A percentile compares a stretch with the other conserved stretches of the same genome.
These are phyloP conservation scores for Taphrina sp. DNA, from an alignment of 1,139 yeast species.

Conservation along the genomic window DNA sequence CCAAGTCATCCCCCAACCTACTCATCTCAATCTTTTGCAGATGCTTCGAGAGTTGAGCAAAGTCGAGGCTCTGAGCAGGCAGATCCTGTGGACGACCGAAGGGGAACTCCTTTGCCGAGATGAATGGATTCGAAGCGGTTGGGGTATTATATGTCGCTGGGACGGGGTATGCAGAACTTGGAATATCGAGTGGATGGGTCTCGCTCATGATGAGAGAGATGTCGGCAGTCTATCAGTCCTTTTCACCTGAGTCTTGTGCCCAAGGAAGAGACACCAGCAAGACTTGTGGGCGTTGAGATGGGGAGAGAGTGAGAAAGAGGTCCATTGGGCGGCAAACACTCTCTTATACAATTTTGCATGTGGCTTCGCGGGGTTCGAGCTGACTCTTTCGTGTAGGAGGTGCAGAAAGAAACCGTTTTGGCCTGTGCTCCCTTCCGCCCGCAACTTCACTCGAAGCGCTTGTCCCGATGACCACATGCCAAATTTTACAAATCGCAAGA, in stretches of 20 bases:
- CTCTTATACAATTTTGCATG: too few relatives aligned
- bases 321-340: not conserved
- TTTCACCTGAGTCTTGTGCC: not conserved
- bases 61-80: conserved; percentile 9
- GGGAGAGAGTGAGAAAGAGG: not conserved
- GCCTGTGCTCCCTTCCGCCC: too few relatives aligned
- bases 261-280: too few relatives aligned
- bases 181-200: conserved; percentile 14
- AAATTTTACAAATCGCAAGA: too few relatives aligned
- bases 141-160: conserved; percentile 7
- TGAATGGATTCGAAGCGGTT: conserved; percentile 5
- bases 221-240: not conserved
- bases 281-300: not conserved
- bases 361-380: too few relatives aligned
- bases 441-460: too few relatives aligned
- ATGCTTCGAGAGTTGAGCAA: conserved; percentile 8
- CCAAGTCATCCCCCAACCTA: conserved; percentile 24
- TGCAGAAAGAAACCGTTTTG: too few relatives aligned
- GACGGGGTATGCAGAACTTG: not conserved
- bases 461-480: too few relatives aligned
- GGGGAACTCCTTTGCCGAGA: conserved; percentile 5
- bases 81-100: conserved; percentile 1
- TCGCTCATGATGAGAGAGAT: conserved; percentile 2
- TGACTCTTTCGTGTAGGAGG: too few relatives aligned
- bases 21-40: conserved; percentile 22